Base-by-base conservation (phyloP, 1,284 basidiomycete genomes). In the Irpex lacteus region DNA sequence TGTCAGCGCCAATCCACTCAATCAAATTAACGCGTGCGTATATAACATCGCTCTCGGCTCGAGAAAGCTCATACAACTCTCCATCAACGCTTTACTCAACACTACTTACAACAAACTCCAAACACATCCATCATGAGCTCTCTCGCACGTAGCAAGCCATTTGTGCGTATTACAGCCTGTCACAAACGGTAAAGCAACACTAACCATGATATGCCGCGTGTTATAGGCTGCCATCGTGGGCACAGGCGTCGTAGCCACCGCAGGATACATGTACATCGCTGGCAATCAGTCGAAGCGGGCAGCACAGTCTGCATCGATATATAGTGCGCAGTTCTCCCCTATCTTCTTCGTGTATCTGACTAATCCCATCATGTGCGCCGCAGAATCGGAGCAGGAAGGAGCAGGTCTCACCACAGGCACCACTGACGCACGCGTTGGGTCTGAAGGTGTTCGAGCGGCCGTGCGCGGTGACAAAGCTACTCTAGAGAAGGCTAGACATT, bases 231-330 rank as follows among this genome's bases (percentile, higher is more conserved):
- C 70, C 40, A 66, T 65, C 3, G 69, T 69, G 5, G 71, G 72
- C 21, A 68, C 65, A 1, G 73, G 68, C 9, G 63, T 63, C 5
- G 62, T 71, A 13, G 71, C 71, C 1, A 71, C 72, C 1, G 66
- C 70, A 2, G 72, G 71, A 7, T 73, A 73, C 67, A 74, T 74
- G 73, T 73, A 70, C 47, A 62, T 71, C 50, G 71, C 70, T 1
- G 71, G 72, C 4, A 67, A 66, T 47, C 70, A 73, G 65, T 69
- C 65, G n/a, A 74, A 74, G 67, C 62, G 57, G 47, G 66, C 71
- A 60, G 68, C 69, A 26, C 70, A 68, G 0, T 65, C 67, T 3
- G 67, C 70, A 8, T 74, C 73, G 4, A 69, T 73, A 19, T 74
- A 72, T 67, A 71, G 73, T 74, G 61, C 52, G 72, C 69, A n/a